Evolutionary conservation across 495 filamentous ascomycete species (phyloP), one percentile per base, ranked within the genome.

Genomic region (Pyrenula massariospora): DNA sequence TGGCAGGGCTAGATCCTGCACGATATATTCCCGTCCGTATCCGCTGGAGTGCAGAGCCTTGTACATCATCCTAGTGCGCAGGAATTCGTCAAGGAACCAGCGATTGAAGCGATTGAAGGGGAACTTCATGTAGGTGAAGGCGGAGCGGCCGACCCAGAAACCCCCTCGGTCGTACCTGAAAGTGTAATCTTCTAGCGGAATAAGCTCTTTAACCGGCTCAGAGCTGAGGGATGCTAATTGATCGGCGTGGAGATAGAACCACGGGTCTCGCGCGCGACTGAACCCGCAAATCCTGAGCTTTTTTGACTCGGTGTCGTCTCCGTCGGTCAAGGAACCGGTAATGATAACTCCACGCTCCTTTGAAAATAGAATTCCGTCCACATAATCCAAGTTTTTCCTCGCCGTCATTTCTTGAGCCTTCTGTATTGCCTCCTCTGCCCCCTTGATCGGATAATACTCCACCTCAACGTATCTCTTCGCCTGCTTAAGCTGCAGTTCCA

Each of bases 111-210:
- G 56, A 59, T 73, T 83, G 65, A 84, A 83, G 1, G 82, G 82
- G 21, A 74, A 62, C 11, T 72, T 65, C 65, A 84, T 81, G 62
- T 83, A 84, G 1, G 66, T 57, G 63, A 79, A 84, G 0, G 76
- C 72, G 12, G 70, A 73, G 3, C 62, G 59, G 3, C 73, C 79
- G 12, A 75, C 73, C 75, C 80, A 84, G 62, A 84, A 85, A 8
- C 72, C 80, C 20, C 82, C 81, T 2, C 82, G 77, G 59, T 85
- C 81, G 62, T 85, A 84, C 2, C 82, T 77, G 63, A 85, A 84
- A 31, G 82, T 72, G 56, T 85, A 84, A 25, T 84, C 79, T 3
- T 66, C 69, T 10, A 83, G 63, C 12, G 81, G 81, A 47, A 83
- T 76, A 23, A 66, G 64, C 47, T 84, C 77, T 22, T 58, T 66